phyloP scores from a whole-genome alignment of 1,284 basidiomycete genomes.

The Blastosporella zonata region DNA sequence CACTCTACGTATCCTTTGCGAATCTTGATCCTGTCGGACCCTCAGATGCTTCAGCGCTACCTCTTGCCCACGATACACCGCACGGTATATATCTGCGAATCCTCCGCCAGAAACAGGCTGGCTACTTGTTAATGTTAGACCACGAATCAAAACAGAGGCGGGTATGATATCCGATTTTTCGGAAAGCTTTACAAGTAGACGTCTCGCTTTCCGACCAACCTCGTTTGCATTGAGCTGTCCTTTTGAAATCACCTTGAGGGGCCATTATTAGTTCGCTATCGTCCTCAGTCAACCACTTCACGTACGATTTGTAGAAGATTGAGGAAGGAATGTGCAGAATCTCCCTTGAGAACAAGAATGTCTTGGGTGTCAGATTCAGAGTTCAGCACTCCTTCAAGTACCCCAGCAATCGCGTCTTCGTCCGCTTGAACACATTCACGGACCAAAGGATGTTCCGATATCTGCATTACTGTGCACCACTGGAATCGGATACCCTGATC shows the following conservation, averaged over 20 bases:
- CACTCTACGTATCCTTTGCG: slow-evolving; percentile 19
- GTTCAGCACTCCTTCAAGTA: slow-evolving; percentile 15
- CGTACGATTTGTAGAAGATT: slow-evolving; percentile 17
- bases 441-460: slow-evolving; percentile 17
- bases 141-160: slow-evolving; percentile 22
- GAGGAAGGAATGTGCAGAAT: slow-evolving; percentile 17
- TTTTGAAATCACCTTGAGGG: slow-evolving; percentile 15
- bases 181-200: slow-evolving; percentile 25
- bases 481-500: neutral
- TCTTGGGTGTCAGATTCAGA: slow-evolving; percentile 11
- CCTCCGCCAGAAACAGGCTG: slow-evolving; percentile 21
- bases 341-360: slow-evolving; percentile 14
- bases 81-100: slow-evolving; percentile 23
- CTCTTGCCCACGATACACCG: slow-evolving; percentile 21
- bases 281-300: neutral
- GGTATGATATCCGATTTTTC: slow-evolving; percentile 23
- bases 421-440: slow-evolving; percentile 16
- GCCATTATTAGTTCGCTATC: neutral
- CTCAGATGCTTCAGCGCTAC: slow-evolving; percentile 22
- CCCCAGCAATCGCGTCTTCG: slow-evolving; percentile 14
- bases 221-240: slow-evolving; percentile 15
- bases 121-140: slow-evolving; percentile 14
- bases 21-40: slow-evolving; percentile 19
- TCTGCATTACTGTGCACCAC: slow-evolving; percentile 16
- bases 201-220: slow-evolving; percentile 19